Base-by-base conservation (phyloP, 768 basidiomycete species). In the Boletellus ananiceps region DNA sequence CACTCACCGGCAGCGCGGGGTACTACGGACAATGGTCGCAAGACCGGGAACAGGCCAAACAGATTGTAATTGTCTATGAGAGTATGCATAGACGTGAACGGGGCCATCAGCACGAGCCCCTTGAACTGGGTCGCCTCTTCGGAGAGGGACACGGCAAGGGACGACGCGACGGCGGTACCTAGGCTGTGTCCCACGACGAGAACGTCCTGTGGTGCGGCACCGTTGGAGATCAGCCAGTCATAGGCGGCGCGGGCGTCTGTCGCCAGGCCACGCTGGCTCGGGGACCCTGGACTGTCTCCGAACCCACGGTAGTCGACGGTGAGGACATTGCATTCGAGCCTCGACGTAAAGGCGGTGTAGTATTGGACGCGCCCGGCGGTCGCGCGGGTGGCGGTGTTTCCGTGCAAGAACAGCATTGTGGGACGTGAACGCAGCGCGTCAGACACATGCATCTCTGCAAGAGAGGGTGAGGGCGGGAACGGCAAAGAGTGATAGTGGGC, bases 231-330 rank as follows among this genome's bases (percentile, higher is more conserved):
- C 8, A 93, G 68, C 84, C 86, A 96, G 59, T 88, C 79, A 79
- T 83, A 95, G 0, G 85, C 89, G 0, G 89, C 78, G 35, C 80
- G 73, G 1, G 88, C 91, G 61, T 98, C 89, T 2, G 62, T 68
- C 1, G 79, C 64, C 0, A 97, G 71, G 0, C 94, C 95, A 11
- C 64, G 66, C 65, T 94, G 86, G 21, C 79, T 83, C 0, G 95
- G 95, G 0, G 67, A 66, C 1, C 92, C 91, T 1, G 79, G 77
- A 46, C 91, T 94, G 61, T 97, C 93, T 2, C 74, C 95, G 59
- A 87, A 98, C 2, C 94, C 94, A 41, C 94, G 81, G 64, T 97
- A 98, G 68, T 98, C 95, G 32, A 91, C 81, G 1, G 82, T 83
- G 21, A 97, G 71, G 12, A 96, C 84, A 63, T 94, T 94, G 16